Evolutionary conservation across 805 yeast genomes (phyloP), one percentile per base, ranked within the genome.

Genomic region (Zygosaccharomyces siamensis): DNA sequence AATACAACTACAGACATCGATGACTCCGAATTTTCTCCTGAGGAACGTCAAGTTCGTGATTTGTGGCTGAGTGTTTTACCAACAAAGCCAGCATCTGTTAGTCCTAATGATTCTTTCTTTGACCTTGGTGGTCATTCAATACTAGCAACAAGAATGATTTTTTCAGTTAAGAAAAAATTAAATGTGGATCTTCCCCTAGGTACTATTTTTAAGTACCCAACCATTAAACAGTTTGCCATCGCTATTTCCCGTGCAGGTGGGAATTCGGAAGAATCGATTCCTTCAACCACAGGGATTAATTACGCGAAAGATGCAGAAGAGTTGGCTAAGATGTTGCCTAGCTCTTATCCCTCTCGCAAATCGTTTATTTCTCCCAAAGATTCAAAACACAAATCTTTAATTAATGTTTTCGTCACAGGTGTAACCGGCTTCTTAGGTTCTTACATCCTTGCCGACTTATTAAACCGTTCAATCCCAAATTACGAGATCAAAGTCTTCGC

Each of bases 121-220:
- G 99, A 93, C 64, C 72, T 95, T 46, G 99, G 99, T 50, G 99
- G 99, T 2, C 99, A 93, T 69, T 92, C 98, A 1, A 92, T 93
- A 60, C 74, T 93, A 54, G 98, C 98, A 6, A 95, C 99, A 0
- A 80, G 95, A 65, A 89, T 93, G 97, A 92, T 93, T 52, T 93
- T 93, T 61, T 90, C 86, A 57, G 78, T 93, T 58, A 80, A 97
- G 66, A 84, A 86, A 71, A 78, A 77, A 56, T 73, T 90, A 51
- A 77, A 80, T 36, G 78, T 90, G 37, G 96, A 89, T 52, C 73
- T 93, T 46, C 97, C 99, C 21, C 73, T 93, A 52, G 96, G 96
- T 3, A 81, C 86, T 5, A 84, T 95, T 52, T 95, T 90, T 78
- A 86, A 86, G 64, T 79, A 81, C 62, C 97, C 99, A 50, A 88